Conservation (phyloP, 257 asterid species). For the Phtheirospermum japonicum region DNA sequence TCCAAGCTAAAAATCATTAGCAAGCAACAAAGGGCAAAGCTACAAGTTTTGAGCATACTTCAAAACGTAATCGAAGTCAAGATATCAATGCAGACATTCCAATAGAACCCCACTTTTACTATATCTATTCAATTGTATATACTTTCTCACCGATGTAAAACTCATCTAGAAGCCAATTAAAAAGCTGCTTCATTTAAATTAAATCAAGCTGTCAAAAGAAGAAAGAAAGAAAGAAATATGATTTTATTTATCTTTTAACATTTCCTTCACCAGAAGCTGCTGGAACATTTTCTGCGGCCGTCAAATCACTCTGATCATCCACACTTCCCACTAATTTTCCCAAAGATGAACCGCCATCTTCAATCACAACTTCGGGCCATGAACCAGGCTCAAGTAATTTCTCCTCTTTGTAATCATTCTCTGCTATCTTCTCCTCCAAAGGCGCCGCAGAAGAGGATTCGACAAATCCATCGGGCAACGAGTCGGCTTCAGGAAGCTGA, state of each 20-base stretch:
- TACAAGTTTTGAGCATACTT: not conserved
- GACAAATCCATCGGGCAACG: conserved; percentile 95
- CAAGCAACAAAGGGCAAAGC: no score
- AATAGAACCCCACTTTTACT: conserved; percentile 4
- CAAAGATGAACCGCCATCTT: conserved; percentile 30
- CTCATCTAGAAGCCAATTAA: not conserved
- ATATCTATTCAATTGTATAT: not conserved
- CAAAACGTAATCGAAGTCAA: conserved; percentile 14
- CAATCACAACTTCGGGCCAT: conserved; percentile 44
- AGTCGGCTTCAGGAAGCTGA: conserved; percentile 86
- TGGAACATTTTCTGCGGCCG: conserved; percentile 20
- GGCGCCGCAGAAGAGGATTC: conserved; percentile 51
- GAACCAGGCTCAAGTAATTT: conserved; percentile 50
- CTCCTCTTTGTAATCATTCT: conserved; percentile 70
- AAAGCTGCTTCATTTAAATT: not conserved
- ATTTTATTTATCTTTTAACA: conserved; percentile 34
- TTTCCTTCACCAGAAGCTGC: conserved; percentile 31
- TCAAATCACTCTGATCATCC: conserved; percentile 30
- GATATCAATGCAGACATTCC: conserved; percentile 6
- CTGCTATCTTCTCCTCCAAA: conserved; percentile 34
- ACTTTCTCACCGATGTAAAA: not conserved
- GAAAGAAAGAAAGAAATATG: not conserved
- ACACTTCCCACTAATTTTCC: conserved; percentile 28
- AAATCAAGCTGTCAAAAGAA: conserved; percentile 10
- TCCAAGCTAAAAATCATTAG: no score